These are phyloP conservation scores for Malassezia slooffiae DNA, from an alignment of 1,284 basidiomycete species.

Conservation along the genomic window DNA sequence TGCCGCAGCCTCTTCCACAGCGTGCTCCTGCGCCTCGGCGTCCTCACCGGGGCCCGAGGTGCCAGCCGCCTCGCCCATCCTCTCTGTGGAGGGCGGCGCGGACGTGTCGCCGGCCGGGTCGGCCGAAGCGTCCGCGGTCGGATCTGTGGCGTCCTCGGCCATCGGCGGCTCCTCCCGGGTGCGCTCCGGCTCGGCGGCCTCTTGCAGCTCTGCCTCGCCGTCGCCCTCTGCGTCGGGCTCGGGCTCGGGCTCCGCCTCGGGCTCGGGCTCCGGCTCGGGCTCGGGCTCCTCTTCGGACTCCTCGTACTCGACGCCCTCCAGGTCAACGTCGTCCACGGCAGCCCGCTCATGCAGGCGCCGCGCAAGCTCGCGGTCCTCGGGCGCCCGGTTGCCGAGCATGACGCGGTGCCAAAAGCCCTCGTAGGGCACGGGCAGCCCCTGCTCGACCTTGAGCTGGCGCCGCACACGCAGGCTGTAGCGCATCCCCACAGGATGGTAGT, in stretches of 20 bases:
- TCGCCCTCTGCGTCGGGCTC: slow-evolving; percentile 1
- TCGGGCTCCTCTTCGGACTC: slow-evolving; percentile 22
- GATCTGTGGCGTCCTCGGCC: too few relatives aligned
- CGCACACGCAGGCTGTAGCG: slow-evolving; percentile 36
- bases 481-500: slow-evolving; percentile 40
- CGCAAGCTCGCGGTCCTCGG: slow-evolving; percentile 22
- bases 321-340: slow-evolving; percentile 26
- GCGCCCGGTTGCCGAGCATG: slow-evolving; percentile 23
- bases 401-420: slow-evolving; percentile 37
- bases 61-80: too few relatives aligned
- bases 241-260: neutral
- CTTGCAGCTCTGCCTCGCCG: neutral
- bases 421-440: slow-evolving; percentile 14
- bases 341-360: slow-evolving; percentile 20
- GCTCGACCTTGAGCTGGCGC: slow-evolving; percentile 21
- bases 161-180: neutral
- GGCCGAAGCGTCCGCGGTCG: too few relatives aligned
- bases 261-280: slow-evolving; percentile 1
- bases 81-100: too few relatives aligned
- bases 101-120: too few relatives aligned
- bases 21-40: slow-evolving; percentile 2
- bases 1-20: slow-evolving; percentile 4
- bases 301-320: slow-evolving; percentile 23
- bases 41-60: too few relatives aligned
- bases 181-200: neutral